Percentiles rank a stretch among this genome's conserved stretches.
These are phyloP conservation scores for Acer negundo DNA, from an alignment of 345 rosid species.

Conservation along the genomic window DNA sequence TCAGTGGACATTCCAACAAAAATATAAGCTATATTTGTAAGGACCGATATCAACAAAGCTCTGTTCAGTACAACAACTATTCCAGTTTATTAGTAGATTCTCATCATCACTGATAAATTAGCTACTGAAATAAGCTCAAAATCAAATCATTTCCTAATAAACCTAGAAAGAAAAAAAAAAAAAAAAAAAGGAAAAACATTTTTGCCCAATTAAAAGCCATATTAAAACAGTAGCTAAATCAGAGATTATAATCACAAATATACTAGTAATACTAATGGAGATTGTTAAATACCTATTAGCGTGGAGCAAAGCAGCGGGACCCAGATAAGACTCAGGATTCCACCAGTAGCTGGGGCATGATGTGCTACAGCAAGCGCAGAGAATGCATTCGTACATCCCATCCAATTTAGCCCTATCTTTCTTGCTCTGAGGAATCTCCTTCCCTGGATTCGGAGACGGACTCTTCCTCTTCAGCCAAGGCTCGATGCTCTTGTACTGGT, in stretches of 20 bases:
- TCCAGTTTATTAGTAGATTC: neutral
- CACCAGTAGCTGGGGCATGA: constrained; percentile 99
- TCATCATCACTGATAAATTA: neutral
- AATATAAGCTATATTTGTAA: neutral
- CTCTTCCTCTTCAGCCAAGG: constrained; percentile 98
- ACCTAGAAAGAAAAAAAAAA: neutral
- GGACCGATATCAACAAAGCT: neutral
- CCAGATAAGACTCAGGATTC: constrained; percentile 94
- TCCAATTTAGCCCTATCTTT: constrained; percentile 88
- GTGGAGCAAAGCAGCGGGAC: constrained; percentile 92
- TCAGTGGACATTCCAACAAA: neutral
- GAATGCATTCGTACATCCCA: constrained; percentile 96
- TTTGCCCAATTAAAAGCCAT: neutral
- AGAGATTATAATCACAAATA: neutral
- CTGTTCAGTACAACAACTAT: neutral
- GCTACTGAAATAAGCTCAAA: neutral
- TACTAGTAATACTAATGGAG: too few relatives aligned
- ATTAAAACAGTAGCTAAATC: neutral
- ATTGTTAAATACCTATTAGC: constrained; percentile 61
- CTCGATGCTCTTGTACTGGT: constrained; percentile 97
- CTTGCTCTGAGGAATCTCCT: constrained; percentile 90
- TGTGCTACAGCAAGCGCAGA: constrained; percentile 93
- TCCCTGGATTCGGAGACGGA: constrained; percentile 58
- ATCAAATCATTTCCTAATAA: neutral
- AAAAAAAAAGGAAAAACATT: neutral